A percentile compares a stretch with the other conserved stretches of the same genome.
Conservation (phyloP, 306 rosid species). For the Medicago ruthenica region DNA sequence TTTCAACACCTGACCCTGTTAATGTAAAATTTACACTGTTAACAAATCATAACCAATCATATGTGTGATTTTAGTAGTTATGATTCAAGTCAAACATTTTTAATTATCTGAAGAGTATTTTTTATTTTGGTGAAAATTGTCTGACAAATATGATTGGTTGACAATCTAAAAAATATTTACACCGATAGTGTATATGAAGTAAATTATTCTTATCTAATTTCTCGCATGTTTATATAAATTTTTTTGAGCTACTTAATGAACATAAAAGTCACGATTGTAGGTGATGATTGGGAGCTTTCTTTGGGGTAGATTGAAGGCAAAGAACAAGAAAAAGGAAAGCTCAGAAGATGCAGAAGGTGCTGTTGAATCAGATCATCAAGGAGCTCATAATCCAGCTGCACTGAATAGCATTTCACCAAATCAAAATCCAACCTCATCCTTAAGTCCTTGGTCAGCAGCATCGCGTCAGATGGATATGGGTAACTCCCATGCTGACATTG, state of each 20-base stretch:
- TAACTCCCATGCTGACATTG: constrained; percentile 81
- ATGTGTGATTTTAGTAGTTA: background rate
- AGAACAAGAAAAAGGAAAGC: constrained; percentile 68
- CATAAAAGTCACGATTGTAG: constrained; percentile 50
- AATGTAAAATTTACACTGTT: background rate
- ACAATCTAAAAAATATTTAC: background rate
- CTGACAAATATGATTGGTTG: background rate
- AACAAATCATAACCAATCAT: background rate
- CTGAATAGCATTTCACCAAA: constrained; percentile 51
- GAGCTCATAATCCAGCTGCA: constrained; percentile 56
- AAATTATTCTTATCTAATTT: no score
- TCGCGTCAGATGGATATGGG: constrained; percentile 77
- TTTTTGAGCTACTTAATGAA: background rate
- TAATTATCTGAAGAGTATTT: background rate
- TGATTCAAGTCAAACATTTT: background rate
- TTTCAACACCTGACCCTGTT: no score
- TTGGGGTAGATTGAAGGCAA: constrained; percentile 62
- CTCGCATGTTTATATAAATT: no score
- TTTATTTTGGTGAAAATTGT: background rate
- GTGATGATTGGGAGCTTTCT: constrained; percentile 70
- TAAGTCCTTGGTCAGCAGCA: constrained; percentile 71
- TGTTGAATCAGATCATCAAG: constrained; percentile 63
- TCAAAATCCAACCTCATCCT: constrained; percentile 65
- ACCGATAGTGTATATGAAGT: no score
- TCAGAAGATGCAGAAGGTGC: constrained; percentile 54